Evolutionary conservation across 2,329 filamentous ascomycete genomes (phyloP), one percentile per base, ranked within the genome.

Genomic region (Colletotrichum lentis): DNA sequence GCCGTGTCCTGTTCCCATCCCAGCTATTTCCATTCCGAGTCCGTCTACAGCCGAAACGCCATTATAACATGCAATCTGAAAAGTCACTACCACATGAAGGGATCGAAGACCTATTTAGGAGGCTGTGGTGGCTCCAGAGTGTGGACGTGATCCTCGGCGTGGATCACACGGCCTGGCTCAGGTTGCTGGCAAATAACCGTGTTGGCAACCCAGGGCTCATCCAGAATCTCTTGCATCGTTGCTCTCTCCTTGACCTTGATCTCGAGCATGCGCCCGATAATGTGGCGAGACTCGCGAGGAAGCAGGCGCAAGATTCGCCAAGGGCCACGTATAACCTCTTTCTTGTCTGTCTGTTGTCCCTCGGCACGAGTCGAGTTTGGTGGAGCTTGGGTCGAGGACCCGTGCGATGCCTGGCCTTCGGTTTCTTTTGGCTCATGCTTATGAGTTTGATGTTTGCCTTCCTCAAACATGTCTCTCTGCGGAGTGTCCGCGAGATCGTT

Each of bases 231-330:
- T 27, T 90, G 85, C 83, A 99, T 91, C 3, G 87, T 92, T 3
- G 94, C 95, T 64, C 96, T 88, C 72, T 91, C 90, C 75, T 88
- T 91, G 0, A 94, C 93, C 74, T 97, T 89, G 58, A 97, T 85
- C 74, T 96, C 93, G 43, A 99, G 86, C 96, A 99, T 99, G 65
- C 92, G 87, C 52, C 93, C 90, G 63, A 99, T 91, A 70, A 99
- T 94, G 76, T 95, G 90, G 59, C 96, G 86, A 71, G 91, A 96
- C 79, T 98, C 96, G 68, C 95, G 86, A 0, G 96, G 96, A 11
- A 99, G 83, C 43, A 98, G 83, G 49, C 96, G 88, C 37, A 99
- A 82, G 50, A 99, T 86, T 54, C 96, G 88, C 91, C 95, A 97
- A 2, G 96, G 96, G 0, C 96, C 96, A 74, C 94, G 93, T 73